Conservation (phyloP, 2,329 filamentous ascomycete species). For the Phyllosticta citrichinensis region DNA sequence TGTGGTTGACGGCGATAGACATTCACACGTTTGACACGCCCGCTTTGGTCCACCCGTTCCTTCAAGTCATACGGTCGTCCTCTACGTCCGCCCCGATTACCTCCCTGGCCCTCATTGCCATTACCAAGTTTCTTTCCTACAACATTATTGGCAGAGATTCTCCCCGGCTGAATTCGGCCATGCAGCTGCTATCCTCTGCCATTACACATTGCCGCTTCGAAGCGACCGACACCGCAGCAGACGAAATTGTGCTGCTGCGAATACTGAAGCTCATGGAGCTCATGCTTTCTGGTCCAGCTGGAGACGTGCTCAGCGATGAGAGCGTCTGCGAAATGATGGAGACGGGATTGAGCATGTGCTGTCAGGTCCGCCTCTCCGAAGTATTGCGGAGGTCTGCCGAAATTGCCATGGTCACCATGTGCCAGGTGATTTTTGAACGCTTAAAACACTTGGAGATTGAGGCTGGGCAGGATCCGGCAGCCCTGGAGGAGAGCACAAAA, state of each 20-base stretch:
- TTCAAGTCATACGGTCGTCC: conserved; percentile 92
- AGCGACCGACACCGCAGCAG: conserved; percentile 86
- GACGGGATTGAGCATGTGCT: conserved; percentile 92
- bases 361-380: conserved; percentile 82
- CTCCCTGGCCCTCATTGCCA: conserved; percentile 81
- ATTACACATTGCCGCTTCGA: conserved; percentile 98
- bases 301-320: conserved; percentile 89
- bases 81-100: conserved; percentile 95
- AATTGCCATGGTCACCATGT: conserved; percentile 98
- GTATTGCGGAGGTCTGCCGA: conserved; percentile 84
- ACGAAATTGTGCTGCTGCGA: conserved; percentile 88
- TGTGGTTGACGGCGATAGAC: conserved; percentile 43
- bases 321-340: conserved; percentile 99
- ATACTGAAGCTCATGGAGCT: conserved; percentile 97
- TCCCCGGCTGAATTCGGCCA: conserved; percentile 78
- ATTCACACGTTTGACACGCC: conserved; percentile 84
- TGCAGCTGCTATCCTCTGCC: conserved; percentile 88
- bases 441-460: conserved; percentile 79
- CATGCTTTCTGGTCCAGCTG: conserved; percentile 89
- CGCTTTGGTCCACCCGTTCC: conserved; percentile 80
- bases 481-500: conserved; percentile 55
- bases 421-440: conserved; percentile 93
- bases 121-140: conserved; percentile 95
- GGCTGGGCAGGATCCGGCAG: conserved; percentile 55
- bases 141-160: conserved; percentile 77